Evolutionary conservation across 768 basidiomycete species (phyloP), one percentile per base, ranked within the genome.

Genomic region (Brasilioporus rufonigricans): DNA sequence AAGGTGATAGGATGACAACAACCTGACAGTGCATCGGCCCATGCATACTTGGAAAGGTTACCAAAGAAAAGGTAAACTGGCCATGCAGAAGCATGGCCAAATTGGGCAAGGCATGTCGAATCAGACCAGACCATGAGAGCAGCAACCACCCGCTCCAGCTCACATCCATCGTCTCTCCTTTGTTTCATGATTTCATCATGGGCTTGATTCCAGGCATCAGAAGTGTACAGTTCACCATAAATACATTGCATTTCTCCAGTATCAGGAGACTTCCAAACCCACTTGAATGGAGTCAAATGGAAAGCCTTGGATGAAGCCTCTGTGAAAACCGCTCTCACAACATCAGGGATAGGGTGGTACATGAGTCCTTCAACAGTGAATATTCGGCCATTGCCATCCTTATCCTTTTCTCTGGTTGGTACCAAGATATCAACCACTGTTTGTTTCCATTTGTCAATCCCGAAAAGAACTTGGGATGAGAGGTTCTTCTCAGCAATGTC

Each of bases 1-100:
- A 63, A 68, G 1, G 64, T 61, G 2, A 71, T 45, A 1, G 61
- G 61, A 55, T 70, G 54, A 33, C 60, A 64, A 1, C 55, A 52
- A 4, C 58, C 53, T 0, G 56, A 55, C 0, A 39, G 26, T 1
- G 60, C 55, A 13, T 50, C 11, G 0, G 49, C n/a, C 5, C 53
- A 53, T 5, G 49, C 19, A 39, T 66, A 66, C 24, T 41, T 41
- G 40, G 40, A 41, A 13, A 41, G 40, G 36, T 38, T 38, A 11
- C 36, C 36, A 11, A 38, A 38, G 18, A 38, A 38, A n/a, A 38
- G 36, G n/a, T 41, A 41, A 24, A 41, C 6, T 5, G 62, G 32
- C 51, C 65, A 70, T 1, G 52, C 52, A 5, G 58, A 60, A 11
- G 60, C 40, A 19, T 58, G 51, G 1, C 58, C 52, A 29, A 62